phyloP scores from a whole-genome alignment of 805 yeast species.

The Ogataea zsoltii region DNA sequence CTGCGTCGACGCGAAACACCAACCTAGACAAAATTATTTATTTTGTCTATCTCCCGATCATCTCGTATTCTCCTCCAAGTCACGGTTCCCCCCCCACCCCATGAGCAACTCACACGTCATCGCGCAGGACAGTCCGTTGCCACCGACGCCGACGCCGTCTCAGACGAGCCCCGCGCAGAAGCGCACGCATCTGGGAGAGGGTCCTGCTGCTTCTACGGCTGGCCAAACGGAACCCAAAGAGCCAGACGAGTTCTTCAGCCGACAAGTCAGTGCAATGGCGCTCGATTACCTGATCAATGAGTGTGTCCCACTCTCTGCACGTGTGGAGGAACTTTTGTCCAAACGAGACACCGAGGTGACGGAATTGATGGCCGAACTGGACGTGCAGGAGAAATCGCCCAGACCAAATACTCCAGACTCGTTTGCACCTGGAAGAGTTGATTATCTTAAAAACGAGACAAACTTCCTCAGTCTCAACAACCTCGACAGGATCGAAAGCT shows the following conservation, averaged over 20 bases:
- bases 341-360: constrained; percentile 12
- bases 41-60: too few species aligned
- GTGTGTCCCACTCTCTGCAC: constrained; percentile 68
- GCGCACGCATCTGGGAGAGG: not conserved
- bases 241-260: constrained; percentile 23
- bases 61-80: not conserved
- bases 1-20: too few species aligned
- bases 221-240: not conserved
- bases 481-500: constrained; percentile 58
- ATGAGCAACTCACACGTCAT: constrained; percentile 1
- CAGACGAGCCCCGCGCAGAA: not conserved
- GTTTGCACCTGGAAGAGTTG: constrained; percentile 41
- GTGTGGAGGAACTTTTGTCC: constrained; percentile 54
- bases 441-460: constrained; percentile 36
- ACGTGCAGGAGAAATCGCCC: constrained; percentile 4
- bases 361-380: constrained; percentile 16
- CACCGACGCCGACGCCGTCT: constrained; percentile 1
- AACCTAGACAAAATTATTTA: too few species aligned
- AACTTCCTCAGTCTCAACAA: constrained; percentile 48
- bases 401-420: constrained; percentile 6
- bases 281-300: constrained; percentile 73
- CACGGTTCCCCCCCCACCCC: not conserved
- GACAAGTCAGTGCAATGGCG: constrained; percentile 54
- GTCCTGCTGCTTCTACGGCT: too few species aligned
- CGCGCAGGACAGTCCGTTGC: constrained; percentile 2